Percentiles rank a stretch among this genome's conserved stretches.
phyloP scores from a whole-genome alignment of 208 protist genomes.

The Acanthamoeba sp. region DNA sequence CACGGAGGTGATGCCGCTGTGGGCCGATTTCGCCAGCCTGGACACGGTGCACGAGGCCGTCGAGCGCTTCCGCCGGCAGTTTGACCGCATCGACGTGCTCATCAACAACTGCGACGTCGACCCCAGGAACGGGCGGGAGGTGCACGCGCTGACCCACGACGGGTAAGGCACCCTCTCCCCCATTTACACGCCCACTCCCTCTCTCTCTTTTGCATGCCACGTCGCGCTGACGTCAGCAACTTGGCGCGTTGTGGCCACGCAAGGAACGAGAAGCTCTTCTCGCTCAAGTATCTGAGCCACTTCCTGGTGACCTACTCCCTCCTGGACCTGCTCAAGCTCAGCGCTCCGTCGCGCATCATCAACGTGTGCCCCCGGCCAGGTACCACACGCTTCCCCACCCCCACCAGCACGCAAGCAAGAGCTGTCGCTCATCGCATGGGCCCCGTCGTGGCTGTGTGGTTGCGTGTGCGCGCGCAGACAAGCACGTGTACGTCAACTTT shows the following conservation, averaged over 20 bases:
- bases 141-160: constrained; percentile 4
- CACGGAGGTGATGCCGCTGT: constrained; percentile 16
- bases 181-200: neutral
- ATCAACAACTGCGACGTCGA: constrained; percentile 16
- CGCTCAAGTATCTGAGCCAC: constrained; percentile 16
- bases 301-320: constrained; percentile 2
- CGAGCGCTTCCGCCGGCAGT: constrained; percentile 4
- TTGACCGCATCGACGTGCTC: neutral
- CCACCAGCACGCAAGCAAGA: too few species aligned
- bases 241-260: neutral
- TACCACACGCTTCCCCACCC: neutral
- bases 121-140: constrained; percentile 7
- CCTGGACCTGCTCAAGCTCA: constrained; percentile 15
- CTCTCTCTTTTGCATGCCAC: neutral
- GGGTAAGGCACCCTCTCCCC: neutral
- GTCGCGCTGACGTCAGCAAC: neutral
- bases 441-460: neutral
- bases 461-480: neutral
- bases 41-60: constrained; percentile 1
- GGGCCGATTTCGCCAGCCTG: neutral
- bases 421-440: too few species aligned
- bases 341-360: constrained; percentile 1
- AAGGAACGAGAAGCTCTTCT: constrained; percentile 20
- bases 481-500: constrained; percentile 15
- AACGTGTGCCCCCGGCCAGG: neutral